Conservation (phyloP, 2,329 filamentous ascomycete species). For the Aureobasidium sp. region DNA sequence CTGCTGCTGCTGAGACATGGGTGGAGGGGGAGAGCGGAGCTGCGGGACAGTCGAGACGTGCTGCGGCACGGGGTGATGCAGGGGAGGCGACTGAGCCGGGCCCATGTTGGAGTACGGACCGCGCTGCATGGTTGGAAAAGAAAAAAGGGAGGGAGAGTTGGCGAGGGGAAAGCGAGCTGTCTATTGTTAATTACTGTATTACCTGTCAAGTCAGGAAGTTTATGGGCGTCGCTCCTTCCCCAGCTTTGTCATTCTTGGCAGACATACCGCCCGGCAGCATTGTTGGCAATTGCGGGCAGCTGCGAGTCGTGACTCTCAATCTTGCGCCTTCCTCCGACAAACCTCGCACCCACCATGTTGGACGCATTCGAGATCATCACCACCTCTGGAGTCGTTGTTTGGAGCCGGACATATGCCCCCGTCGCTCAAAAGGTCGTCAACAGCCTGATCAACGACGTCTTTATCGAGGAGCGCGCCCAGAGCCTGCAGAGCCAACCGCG, state of each 20-base stretch:
- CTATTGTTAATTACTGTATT: neutral
- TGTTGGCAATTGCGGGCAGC: neutral
- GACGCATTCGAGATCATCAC: slow-evolving; percentile 96
- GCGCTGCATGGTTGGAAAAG: slow-evolving; percentile 74
- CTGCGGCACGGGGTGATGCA: slow-evolving; percentile 95
- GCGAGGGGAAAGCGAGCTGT: neutral
- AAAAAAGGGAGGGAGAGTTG: neutral
- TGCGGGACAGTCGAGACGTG: slow-evolving; percentile 98
- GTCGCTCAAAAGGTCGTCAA: slow-evolving; percentile 82
- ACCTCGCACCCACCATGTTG: slow-evolving; percentile 55
- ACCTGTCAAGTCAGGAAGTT: neutral
- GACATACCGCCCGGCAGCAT: neutral
- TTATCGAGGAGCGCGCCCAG: slow-evolving; percentile 85
- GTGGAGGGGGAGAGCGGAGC: slow-evolving; percentile 86
- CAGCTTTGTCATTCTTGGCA: slow-evolving; percentile 5
- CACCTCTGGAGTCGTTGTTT: slow-evolving; percentile 91
- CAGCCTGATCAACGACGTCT: slow-evolving; percentile 89
- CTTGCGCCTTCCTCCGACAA: neutral
- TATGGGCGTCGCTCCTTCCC: neutral
- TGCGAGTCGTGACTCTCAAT: neutral
- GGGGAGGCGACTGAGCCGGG: slow-evolving; percentile 72
- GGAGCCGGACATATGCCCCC: slow-evolving; percentile 79
- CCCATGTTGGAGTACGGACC: slow-evolving; percentile 66
- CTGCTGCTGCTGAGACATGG: slow-evolving; percentile 58
- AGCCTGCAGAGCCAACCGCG: slow-evolving; percentile 46